Evolutionary conservation across 257 asterid species (phyloP), one percentile per base, ranked within the genome.

Genomic region (Scutellaria galericulata): DNA sequence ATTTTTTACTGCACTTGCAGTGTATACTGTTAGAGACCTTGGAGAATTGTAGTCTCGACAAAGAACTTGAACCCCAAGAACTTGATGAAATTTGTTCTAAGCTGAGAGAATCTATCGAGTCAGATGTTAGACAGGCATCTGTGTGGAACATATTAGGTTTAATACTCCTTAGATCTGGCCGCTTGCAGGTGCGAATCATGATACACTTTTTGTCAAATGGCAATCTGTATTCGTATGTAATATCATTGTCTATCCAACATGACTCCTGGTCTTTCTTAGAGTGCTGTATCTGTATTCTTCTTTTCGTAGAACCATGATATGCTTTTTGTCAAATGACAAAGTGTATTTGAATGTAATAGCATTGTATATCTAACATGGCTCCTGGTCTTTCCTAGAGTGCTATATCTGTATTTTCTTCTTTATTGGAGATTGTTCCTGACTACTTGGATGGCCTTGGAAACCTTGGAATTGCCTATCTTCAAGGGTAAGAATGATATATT

Each of bases 401-500:
- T 70, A 84, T 91, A 81, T 84, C 92, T 64, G 92, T 90, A 75
- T 85, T 95, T 72, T 87, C 95, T 50, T 82, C 96, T 63, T 78
- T 95, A 81, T 87, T 90, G 86, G 90, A 86, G 68, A 77, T 88
- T 69, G 89, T 80, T 48, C 96, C 99, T 7, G 81, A 82, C 82
- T 86, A 87, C 85, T 81, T 95, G 93, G 98, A 95, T 87, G 88
- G 89, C 86, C 96, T 90, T 15, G 97, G 97, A 70, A 95, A 91
- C 82, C 93, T 92, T 76, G 99, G 99, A 77, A 80, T 87, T 71
- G 90, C 99, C 54, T 84, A 89, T 81, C 97, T 92, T 83, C 97
- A 83, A 80, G 86, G 93, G 99, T 95, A 83, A 81, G 86, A 76
- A 65, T 71, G 62, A 66, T 72, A 47, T 55, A 66, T 60, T 66